Evolutionary conservation across 768 basidiomycete genomes (phyloP), one percentile per base, ranked within the genome.

Genomic region (Candolleomyces eurysporus): DNA sequence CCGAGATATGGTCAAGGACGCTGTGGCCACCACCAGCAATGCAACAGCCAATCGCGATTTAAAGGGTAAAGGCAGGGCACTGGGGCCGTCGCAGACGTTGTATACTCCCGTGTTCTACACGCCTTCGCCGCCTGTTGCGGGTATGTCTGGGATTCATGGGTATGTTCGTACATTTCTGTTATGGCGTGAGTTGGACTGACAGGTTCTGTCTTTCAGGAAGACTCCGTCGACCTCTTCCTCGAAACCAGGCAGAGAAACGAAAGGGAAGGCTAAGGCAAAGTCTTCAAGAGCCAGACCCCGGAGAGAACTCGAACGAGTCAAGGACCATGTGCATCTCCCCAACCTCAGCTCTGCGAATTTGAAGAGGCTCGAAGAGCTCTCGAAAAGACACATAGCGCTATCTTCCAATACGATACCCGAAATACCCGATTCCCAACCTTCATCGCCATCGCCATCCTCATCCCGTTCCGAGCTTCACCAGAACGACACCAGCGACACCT

Each of bases 31-130:
- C 26, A 26, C 26, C 26, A 26, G 26, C 26, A 26, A 26, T 26
- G 26, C 26, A 26, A 26, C 26, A 26, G 26, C 2, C 26, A 26
- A 26, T 26, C 26, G 26, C 26, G 26, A 26, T 26, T 26, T 26
- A 4, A 26, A 26, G 26, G 26, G 26, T 26, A 26, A 26, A 26
- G 26, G 26, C 26, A 26, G 26, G 26, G 26, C 26, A 26, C 26
- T 26, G 26, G 26, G 26, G 26, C 26, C 26, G 26, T 26, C 26
- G 4, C 26, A 58, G 46, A 48, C 57, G 10, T 31, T 59, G 21
- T 59, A 58, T 26, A 62, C 61, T 2, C 61, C 61, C 13, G 46
- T 62, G 10, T 62, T 62, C 26, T 62, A 62, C 26, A 13, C 32
- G 10, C 22, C 57, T 7, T 45, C 57, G 26, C 31, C 42, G 14